Conservation (phyloP, 176 grass and related monocot genomes). For the Lolium perenne region DNA sequence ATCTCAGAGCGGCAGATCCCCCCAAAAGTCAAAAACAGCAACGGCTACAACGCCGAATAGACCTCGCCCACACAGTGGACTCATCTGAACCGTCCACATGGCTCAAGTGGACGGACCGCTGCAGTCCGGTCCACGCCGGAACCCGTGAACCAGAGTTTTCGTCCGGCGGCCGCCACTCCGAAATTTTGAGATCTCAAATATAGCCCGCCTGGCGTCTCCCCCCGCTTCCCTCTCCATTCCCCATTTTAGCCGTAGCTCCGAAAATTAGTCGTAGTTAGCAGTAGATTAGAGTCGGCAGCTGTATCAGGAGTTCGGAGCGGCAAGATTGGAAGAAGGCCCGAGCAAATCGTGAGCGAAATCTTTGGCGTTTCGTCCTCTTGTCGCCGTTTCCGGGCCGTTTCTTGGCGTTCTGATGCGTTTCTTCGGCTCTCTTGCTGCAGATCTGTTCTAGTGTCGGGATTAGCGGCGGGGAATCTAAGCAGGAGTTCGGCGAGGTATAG, state of each 20-base stretch:
- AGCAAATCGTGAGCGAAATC: constrained; percentile 39
- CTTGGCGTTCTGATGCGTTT: background rate
- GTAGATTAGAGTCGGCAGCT: background rate
- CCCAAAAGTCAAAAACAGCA: constrained; percentile 23
- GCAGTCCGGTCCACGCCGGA: background rate
- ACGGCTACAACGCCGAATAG: background rate
- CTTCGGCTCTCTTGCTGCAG: background rate
- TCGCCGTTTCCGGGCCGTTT: background rate
- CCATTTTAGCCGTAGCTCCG: constrained; percentile 1
- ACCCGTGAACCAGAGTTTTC: background rate
- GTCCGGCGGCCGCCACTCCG: background rate
- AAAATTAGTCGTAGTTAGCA: background rate
- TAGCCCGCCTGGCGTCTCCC: constrained; percentile 33
- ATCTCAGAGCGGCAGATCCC: background rate
- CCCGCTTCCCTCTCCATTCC: background rate
- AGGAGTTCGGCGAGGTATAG: background rate
- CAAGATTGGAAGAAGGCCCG: background rate
- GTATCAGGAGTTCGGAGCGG: background rate
- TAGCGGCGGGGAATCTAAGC: background rate
- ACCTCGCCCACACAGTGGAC: background rate
- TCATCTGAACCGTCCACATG: background rate
- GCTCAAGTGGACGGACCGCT: background rate
- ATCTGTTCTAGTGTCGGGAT: constrained; percentile 23
- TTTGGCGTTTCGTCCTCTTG: background rate
- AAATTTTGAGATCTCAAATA: constrained; percentile 31